phyloP scores from a whole-genome alignment of 768 basidiomycete species.

The Roridomyces roridus region DNA sequence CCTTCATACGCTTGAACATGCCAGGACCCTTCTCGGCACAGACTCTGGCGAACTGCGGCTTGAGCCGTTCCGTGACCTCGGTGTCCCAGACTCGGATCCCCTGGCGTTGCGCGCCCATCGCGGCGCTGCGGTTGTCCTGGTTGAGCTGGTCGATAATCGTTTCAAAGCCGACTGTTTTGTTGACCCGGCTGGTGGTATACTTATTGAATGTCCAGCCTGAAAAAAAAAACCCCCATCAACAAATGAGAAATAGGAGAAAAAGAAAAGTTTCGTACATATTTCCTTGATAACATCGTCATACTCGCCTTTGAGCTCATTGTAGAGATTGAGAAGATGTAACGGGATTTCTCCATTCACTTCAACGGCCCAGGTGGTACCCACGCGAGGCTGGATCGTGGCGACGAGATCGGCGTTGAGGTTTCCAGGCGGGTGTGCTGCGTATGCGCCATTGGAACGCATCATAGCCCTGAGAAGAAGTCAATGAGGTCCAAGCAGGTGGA shows the following conservation, averaged over 20 bases:
- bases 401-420: slow-evolving; percentile 15
- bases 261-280: not conserved
- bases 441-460: slow-evolving; percentile 16
- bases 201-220: not conserved
- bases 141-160: not conserved
- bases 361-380: not conserved
- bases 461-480: slow-evolving; percentile 10
- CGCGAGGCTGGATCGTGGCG: not conserved
- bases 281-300: not conserved
- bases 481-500: not conserved
- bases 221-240: not conserved
- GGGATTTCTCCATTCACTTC: not conserved
- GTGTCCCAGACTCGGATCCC: slow-evolving; percentile 21
- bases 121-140: not conserved
- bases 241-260: too few relatives aligned
- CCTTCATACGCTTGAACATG: slow-evolving; percentile 26
- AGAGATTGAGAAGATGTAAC: not conserved
- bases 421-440: slow-evolving; percentile 1
- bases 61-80: not conserved
- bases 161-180: slow-evolving; percentile 9
- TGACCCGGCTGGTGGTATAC: not conserved
- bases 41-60: slow-evolving; percentile 4
- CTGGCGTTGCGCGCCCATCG: slow-evolving; percentile 2
- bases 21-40: slow-evolving; percentile 12
- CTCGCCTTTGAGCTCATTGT: not conserved